Evolutionary conservation across 352 stramenopile genomes (phyloP), one percentile per base, ranked within the genome.

Genomic region (Globisporangium mamillatum): DNA sequence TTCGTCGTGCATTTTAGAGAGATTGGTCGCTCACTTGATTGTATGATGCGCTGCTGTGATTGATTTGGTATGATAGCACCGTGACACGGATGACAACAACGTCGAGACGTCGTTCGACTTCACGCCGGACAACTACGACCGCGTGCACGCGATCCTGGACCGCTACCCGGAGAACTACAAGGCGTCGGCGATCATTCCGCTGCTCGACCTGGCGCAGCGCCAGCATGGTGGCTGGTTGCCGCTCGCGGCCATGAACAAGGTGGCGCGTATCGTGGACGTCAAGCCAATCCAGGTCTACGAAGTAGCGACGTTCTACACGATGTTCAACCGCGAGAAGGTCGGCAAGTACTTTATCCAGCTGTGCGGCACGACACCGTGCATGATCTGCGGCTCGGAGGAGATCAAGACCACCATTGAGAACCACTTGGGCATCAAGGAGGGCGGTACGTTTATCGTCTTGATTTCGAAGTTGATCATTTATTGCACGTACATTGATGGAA

Each of bases 91-190:
- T n/a, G 95, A 99, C 69, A 99, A 99, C 81, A 99, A 95, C 66
- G 74, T 79, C 56, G 89, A 98, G 64, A 98, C 95, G 55, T 86
- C 91, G 68, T 99, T 99, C 72, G 97, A 99, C 77, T 99, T 99
- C 72, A 98, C 91, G 59, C 89, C 95, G 27, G 96, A 99, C 74
- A 99, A 99, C 81, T 99, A 99, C 74, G 88, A 97, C 72, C 91
- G 90, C 41, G 96, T 98, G 63, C 90, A 97, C 61, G 86, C 92
- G 29, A 98, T 99, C 63, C 74, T 99, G 57, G 86, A 91, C 62
- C 97, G 98, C 70, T 99, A 99, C 79, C 98, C 98, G 50, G 89
- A 98, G 69, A 99, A 99, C 88, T 99, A 99, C 91, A 99, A 99
- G 82, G 87, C 98, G 75, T 98, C 94, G 70, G 94, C 89, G 27